Percentiles rank a stretch among this genome's conserved stretches.
These are phyloP conservation scores for Paramecium tetraurelia DNA, from an alignment of 73 alveolate genomes.

Conservation along the genomic window DNA sequence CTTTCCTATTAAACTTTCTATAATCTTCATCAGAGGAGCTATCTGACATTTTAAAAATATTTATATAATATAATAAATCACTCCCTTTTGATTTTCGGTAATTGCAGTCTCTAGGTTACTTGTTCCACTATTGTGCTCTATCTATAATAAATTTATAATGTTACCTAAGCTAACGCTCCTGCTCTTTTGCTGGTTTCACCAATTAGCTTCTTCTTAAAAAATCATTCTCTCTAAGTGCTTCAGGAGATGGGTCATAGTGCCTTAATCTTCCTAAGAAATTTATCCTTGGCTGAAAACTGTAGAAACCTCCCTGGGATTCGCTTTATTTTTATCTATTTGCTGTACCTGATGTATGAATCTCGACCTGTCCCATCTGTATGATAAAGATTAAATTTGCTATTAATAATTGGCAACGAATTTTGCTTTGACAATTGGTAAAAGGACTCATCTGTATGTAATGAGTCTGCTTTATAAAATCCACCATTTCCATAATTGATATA, in stretches of 20 bases:
- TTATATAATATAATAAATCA: not conserved
- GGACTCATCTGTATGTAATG: not conserved
- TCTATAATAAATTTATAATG: not conserved
- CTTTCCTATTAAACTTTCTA: constrained; percentile 27
- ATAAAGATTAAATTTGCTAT: constrained; percentile 46
- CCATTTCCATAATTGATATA: constrained; percentile 31
- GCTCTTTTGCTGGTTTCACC: not conserved
- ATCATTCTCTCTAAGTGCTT: not conserved
- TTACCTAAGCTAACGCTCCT: not conserved
- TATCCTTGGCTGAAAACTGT: constrained; percentile 23
- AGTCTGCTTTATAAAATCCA: not conserved
- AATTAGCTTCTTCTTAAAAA: not conserved
- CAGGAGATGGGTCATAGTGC: constrained; percentile 32
- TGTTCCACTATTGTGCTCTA: not conserved
- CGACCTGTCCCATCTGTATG: constrained; percentile 64
- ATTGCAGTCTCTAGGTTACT: constrained; percentile 18
- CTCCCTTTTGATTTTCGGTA: constrained; percentile 6
- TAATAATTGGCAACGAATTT: constrained; percentile 38
- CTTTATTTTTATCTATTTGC: not conserved
- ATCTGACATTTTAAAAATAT: constrained; percentile 13
- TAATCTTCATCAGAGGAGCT: constrained; percentile 38
- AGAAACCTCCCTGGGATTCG: constrained; percentile 19
- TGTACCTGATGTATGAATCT: constrained; percentile 39
- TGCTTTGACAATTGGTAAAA: not conserved
- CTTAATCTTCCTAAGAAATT: not conserved